Evolutionary conservation across 2,329 filamentous ascomycete genomes (phyloP), one percentile per base, ranked within the genome.

Genomic region (Beauveria scarabaeidicola): DNA sequence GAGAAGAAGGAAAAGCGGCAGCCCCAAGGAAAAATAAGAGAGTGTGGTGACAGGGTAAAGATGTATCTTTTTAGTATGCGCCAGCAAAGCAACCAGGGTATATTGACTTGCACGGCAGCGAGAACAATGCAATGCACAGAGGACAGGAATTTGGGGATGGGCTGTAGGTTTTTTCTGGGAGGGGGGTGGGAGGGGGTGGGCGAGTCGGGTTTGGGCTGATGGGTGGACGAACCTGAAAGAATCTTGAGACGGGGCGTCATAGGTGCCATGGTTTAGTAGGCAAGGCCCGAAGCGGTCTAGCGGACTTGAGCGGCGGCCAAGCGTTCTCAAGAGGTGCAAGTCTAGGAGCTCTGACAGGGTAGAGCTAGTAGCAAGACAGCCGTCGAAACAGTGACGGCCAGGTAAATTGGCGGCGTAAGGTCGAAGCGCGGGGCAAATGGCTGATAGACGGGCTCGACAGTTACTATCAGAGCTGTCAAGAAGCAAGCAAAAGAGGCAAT

Each of bases 171-270:
- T 55, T 62, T 61, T 52, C 46, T 54, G 58, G 40, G 47, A 50
- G 47, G 60, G 55, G 52, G 58, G 61, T 60, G 58, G 19, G 52
- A 47, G 29, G 58, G 44, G 40, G 50, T 59, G 57, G 40, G 40
- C 21, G 40, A 47, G 44, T 58, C 38, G 41, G 53, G 47, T 15
- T 36, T 53, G 27, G 58, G 58, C 58, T 59, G 57, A 67, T 69
- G 67, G 69, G 68, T 70, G 68, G 66, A 80, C 81, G 74, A 74
- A 84, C 81, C 81, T 79, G 80, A 82, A 70, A 83, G 77, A 73
- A 82, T 77, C 76, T 79, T 83, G 73, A 81, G 77, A 74, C 81
- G 80, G 74, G 81, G 80, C 72, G 81, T 76, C 72, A 78, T 75
- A 73, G 81, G 81, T 74, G 80, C 81, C 81, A 84, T 84, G 73